Percentiles rank a stretch among this genome's conserved stretches.
These are phyloP conservation scores for Akanthomyces lecanii DNA, from an alignment of 2,329 filamentous ascomycete genomes.

Conservation along the genomic window DNA sequence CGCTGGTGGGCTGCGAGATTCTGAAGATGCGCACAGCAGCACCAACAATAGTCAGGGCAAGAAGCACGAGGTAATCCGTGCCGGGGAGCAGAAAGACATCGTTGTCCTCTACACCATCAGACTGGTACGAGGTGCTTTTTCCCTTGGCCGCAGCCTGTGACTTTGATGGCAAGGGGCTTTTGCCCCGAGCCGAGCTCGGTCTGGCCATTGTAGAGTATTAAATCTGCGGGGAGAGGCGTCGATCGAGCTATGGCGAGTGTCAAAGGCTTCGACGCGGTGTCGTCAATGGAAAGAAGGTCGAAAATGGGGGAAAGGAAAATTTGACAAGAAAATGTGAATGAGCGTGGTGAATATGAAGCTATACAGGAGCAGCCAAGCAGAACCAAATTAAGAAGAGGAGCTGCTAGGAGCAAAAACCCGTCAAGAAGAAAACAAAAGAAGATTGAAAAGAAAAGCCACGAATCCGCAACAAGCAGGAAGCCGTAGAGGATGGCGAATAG, in stretches of 20 bases:
- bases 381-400: conserved; percentile 20
- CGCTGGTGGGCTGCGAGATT: conserved; percentile 92
- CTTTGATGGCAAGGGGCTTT: conserved; percentile 33
- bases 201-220: conserved; percentile 30
- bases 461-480: conserved; percentile 7
- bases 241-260: background rate
- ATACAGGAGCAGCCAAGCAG: conserved; percentile 6
- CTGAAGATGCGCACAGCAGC: conserved; percentile 82
- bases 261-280: background rate
- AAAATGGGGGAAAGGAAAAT: background rate
- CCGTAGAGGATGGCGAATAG: conserved; percentile 14
- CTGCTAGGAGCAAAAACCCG: conserved; percentile 13
- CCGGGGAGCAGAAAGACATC: conserved; percentile 84
- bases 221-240: background rate
- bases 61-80: conserved; percentile 76
- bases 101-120: conserved; percentile 78
- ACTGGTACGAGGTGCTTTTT: conserved; percentile 59
- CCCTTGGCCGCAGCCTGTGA: conserved; percentile 33
- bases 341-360: conserved; percentile 21
- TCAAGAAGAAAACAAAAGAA: conserved; percentile 17
- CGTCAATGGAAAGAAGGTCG: conserved; percentile 5
- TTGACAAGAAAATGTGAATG: conserved; percentile 18
- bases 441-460: conserved; percentile 18
- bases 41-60: conserved; percentile 68
- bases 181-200: conserved; percentile 32